Conservation (phyloP, 148 eudicot species). For the Cornus controversa region DNA sequence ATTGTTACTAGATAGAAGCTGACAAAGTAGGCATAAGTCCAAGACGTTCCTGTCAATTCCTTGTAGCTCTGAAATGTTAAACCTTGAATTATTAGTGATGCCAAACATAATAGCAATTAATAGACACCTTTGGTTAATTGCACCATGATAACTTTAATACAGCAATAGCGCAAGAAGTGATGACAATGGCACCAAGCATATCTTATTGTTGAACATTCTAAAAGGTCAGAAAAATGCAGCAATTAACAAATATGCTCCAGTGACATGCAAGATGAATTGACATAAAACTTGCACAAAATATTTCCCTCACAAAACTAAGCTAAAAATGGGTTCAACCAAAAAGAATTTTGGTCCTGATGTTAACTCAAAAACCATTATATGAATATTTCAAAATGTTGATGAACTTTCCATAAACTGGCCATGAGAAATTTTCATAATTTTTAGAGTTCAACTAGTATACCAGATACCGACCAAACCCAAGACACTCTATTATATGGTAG, state of each 20-base stretch:
- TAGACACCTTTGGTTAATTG: background rate
- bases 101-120: background rate
- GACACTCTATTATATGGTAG: background rate
- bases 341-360: background rate
- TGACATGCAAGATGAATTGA: background rate
- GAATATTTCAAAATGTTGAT: background rate
- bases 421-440: background rate
- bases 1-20: conserved; percentile 91
- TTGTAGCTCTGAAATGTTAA: conserved; percentile 67
- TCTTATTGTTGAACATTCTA: background rate
- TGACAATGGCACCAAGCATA: background rate
- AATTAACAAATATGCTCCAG: background rate
- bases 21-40: conserved; percentile 74
- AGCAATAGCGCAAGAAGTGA: background rate
- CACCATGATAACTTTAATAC: background rate
- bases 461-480: background rate
- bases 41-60: conserved; percentile 64
- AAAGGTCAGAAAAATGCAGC: background rate
- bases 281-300: background rate
- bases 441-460: background rate
- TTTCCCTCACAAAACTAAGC: background rate
- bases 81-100: conserved; percentile 16
- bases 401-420: background rate
- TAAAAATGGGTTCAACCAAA: background rate
- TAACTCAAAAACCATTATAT: background rate